Evolutionary conservation across 148 eudicot genomes (phyloP).

Genomic region (Rhododendron ferrugineum): DNA sequence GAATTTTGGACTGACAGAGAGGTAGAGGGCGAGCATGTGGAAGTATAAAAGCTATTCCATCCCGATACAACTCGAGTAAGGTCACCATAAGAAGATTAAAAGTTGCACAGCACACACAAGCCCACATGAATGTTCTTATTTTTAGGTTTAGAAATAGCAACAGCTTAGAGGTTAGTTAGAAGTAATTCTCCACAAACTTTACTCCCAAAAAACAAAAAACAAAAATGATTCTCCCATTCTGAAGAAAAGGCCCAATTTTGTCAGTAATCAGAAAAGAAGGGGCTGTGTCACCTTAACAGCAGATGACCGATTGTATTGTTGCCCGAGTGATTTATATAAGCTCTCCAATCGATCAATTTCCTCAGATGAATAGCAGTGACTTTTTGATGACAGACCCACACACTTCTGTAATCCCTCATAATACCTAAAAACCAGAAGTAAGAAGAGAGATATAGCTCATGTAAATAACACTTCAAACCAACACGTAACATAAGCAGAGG

Average conservation of each 20-base stretch:
- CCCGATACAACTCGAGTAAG: not conserved
- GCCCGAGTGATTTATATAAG: constrained; percentile 69
- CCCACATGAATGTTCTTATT: not conserved
- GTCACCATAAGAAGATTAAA: not conserved
- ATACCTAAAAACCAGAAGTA: constrained; percentile 42
- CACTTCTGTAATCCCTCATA: constrained; percentile 96
- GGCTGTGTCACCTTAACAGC: constrained; percentile 74
- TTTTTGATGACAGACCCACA: constrained; percentile 61
- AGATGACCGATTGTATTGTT: constrained; percentile 77
- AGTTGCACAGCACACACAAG: not conserved
- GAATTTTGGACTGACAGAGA: not conserved
- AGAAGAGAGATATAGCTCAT: not conserved
- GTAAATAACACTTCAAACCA: not conserved
- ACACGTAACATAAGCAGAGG: constrained; percentile 3
- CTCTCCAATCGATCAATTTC: constrained; percentile 63
- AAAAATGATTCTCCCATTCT: not conserved
- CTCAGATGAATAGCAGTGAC: constrained; percentile 54
- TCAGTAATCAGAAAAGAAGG: not conserved
- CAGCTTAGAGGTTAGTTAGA: not conserved
- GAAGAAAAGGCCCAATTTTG: not conserved
- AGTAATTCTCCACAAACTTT: not conserved
- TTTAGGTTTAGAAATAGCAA: not conserved
- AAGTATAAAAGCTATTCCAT: not conserved
- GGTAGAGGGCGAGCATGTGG: not conserved
- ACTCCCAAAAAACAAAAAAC: not conserved